These are phyloP conservation scores for Sporothrix phasma DNA, from an alignment of 2,329 filamentous ascomycete genomes.

Conservation along the genomic window DNA sequence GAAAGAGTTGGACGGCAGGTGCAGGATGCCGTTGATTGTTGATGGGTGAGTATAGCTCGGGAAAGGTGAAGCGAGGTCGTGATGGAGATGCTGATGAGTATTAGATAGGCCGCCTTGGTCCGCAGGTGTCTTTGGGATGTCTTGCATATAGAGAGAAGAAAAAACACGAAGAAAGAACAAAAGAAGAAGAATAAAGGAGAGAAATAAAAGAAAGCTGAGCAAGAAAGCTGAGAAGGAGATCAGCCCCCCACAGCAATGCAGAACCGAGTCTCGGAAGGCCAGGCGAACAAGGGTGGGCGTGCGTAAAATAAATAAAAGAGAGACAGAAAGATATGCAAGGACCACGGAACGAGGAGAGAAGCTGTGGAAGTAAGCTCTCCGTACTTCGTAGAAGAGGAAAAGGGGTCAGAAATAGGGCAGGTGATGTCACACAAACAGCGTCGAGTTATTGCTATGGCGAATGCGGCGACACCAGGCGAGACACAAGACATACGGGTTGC, in stretches of 20 bases:
- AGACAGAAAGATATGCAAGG: not conserved
- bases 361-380: not conserved
- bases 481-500: not conserved
- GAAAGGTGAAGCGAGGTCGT: not conserved
- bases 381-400: not conserved
- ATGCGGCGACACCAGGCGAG: not conserved
- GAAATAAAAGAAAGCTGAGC: not conserved
- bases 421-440: slow-evolving; percentile 2
- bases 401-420: not conserved
- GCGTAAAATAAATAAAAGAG: slow-evolving; percentile 2
- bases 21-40: not conserved
- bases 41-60: not conserved
- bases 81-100: not conserved
- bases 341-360: not conserved
- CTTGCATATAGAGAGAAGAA: no score
- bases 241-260: not conserved
- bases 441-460: not conserved
- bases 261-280: not conserved
- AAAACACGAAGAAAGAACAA: no score
- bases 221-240: not conserved
- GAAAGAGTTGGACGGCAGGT: not conserved
- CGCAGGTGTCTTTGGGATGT: no score
- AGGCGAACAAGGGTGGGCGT: not conserved
- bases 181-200: not conserved
- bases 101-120: not conserved